A percentile compares a stretch with the other conserved stretches of the same genome.
Evolutionary conservation across 225 moss, liverwort and hornwort genomes (phyloP).

Genomic region (Physcomitrellopsis africana): DNA sequence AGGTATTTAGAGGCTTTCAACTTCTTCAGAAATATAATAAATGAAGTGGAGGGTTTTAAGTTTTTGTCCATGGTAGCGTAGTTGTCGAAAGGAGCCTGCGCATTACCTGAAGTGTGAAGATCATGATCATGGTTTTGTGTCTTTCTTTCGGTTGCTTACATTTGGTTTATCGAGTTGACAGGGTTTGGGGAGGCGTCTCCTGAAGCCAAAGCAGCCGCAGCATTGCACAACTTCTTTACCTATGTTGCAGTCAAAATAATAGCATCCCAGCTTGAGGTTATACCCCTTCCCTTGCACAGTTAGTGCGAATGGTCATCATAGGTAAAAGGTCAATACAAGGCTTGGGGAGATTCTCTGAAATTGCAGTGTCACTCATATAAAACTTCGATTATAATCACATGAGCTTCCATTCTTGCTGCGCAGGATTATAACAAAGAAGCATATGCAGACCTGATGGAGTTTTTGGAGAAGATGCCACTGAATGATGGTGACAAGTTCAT

Average conservation of each 20-base stretch:
- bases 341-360: background rate
- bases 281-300: background rate
- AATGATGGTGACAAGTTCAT: slow-evolving; percentile 90
- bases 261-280: slow-evolving; percentile 77
- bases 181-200: slow-evolving; percentile 94
- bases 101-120: background rate
- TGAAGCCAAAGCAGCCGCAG: slow-evolving; percentile 81
- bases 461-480: slow-evolving; percentile 72
- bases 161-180: slow-evolving; percentile 30
- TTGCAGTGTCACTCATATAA: background rate
- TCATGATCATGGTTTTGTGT: background rate
- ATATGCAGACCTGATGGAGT: slow-evolving; percentile 72
- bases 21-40: background rate
- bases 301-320: background rate
- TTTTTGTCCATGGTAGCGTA: background rate
- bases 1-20: slow-evolving; percentile 48
- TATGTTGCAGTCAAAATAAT: slow-evolving; percentile 90
- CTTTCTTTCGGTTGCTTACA: slow-evolving; percentile 20
- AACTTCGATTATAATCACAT: background rate
- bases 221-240: slow-evolving; percentile 88
- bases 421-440: slow-evolving; percentile 89
- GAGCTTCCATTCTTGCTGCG: slow-evolving; percentile 9
- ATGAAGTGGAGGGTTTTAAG: background rate
- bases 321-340: background rate
- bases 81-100: background rate